Evolutionary conservation across 1,284 basidiomycete genomes (phyloP).

Genomic region (Phlebopus sp.): DNA sequence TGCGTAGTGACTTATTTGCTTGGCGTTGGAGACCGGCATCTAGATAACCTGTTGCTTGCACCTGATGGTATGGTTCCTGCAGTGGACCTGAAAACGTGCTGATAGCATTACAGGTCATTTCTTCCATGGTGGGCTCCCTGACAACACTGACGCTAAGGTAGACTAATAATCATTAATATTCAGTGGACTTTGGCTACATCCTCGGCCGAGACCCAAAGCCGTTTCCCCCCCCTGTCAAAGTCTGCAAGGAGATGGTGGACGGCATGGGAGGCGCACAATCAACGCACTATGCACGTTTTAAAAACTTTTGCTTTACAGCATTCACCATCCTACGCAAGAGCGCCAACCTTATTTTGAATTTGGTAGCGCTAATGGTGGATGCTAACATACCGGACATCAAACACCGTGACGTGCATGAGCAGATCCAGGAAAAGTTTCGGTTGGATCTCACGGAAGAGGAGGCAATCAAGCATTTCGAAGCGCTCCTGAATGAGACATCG

Average conservation of each 20-base stretch:
- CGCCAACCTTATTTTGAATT: slow-evolving; percentile 96
- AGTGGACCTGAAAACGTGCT: background rate
- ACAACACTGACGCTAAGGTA: background rate
- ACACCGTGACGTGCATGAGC: slow-evolving; percentile 78
- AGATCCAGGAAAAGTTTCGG: slow-evolving; percentile 96
- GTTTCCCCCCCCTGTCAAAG: slow-evolving; percentile 96
- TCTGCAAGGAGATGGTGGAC: slow-evolving; percentile 99
- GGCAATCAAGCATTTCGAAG: slow-evolving; percentile 96
- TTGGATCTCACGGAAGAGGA: slow-evolving; percentile 93
- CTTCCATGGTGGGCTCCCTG: slow-evolving; percentile 68
- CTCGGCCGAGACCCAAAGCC: slow-evolving; percentile 97
- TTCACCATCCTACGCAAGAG: slow-evolving; percentile 95
- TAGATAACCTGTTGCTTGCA: slow-evolving; percentile 92
- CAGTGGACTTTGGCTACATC: slow-evolving; percentile 99
- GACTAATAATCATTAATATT: slow-evolving; percentile 9
- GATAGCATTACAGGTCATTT: slow-evolving; percentile 57
- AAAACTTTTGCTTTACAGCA: slow-evolving; percentile 93
- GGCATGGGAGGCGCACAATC: slow-evolving; percentile 97
- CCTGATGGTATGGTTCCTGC: slow-evolving; percentile 72
- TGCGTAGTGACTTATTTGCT: slow-evolving; percentile 97
- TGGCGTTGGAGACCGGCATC: slow-evolving; percentile 95
- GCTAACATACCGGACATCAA: slow-evolving; percentile 98
- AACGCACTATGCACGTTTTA: slow-evolving; percentile 91
- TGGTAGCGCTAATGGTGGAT: slow-evolving; percentile 96
- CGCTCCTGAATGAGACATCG: slow-evolving; percentile 90